These are phyloP conservation scores for Astrothelium subdiscretum DNA, from an alignment of 495 filamentous ascomycete species.

Conservation along the genomic window DNA sequence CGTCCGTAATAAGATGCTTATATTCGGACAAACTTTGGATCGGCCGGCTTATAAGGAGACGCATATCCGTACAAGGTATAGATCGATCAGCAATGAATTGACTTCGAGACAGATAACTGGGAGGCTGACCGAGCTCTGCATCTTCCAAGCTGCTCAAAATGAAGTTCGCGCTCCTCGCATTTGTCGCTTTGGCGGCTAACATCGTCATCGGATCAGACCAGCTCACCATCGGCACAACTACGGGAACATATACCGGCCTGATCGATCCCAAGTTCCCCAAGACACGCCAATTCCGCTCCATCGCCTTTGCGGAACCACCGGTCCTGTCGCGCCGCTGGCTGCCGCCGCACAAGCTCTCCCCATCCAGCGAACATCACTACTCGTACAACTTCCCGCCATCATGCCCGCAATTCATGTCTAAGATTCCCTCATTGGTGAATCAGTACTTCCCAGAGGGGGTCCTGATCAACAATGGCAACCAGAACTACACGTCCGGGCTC, in stretches of 20 bases:
- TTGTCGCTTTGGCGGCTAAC: background rate
- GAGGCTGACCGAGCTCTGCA: too few relatives aligned
- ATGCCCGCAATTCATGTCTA: slow-evolving; percentile 12
- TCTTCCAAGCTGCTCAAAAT: slow-evolving; percentile 4
- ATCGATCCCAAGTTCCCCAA: slow-evolving; percentile 27
- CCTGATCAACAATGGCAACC: slow-evolving; percentile 8
- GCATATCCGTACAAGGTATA: too few relatives aligned
- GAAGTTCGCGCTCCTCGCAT: slow-evolving; percentile 10
- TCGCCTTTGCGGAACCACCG: slow-evolving; percentile 35
- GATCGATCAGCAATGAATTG: too few relatives aligned
- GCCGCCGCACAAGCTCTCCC: slow-evolving; percentile 24
- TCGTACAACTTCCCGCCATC: slow-evolving; percentile 15
- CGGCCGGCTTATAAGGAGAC: too few relatives aligned
- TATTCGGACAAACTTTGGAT: too few relatives aligned
- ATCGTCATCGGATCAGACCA: background rate
- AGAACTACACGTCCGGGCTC: slow-evolving; percentile 12
- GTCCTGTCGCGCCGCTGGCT: slow-evolving; percentile 31
- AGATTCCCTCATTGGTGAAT: slow-evolving; percentile 1
- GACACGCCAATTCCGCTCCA: slow-evolving; percentile 36
- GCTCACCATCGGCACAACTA: slow-evolving; percentile 5
- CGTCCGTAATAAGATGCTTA: too few relatives aligned
- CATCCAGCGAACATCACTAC: slow-evolving; percentile 5
- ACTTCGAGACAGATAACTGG: too few relatives aligned
- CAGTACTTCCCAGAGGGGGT: slow-evolving; percentile 5
- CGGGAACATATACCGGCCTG: slow-evolving; percentile 21